Percentiles rank a stretch among this genome's conserved stretches.
phyloP scores from a whole-genome alignment of 495 filamentous ascomycete genomes.

The Annulohypoxylon bovei region DNA sequence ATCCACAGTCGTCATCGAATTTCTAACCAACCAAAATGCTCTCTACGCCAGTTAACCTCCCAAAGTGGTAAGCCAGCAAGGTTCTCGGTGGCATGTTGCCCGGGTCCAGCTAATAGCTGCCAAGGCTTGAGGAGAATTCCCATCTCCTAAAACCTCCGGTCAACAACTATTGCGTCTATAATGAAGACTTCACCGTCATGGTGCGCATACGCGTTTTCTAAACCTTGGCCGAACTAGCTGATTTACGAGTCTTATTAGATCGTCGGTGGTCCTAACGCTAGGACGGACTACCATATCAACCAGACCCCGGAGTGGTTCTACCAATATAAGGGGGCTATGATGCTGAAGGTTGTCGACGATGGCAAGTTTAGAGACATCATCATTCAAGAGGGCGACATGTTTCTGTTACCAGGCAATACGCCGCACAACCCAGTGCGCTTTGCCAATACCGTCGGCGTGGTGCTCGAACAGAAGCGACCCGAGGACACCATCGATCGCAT shows the following conservation, averaged over 20 bases:
- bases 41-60: slow-evolving; percentile 74
- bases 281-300: slow-evolving; percentile 99
- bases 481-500: slow-evolving; percentile 76
- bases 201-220: slow-evolving; percentile 50
- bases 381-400: slow-evolving; percentile 94
- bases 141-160: slow-evolving; percentile 94
- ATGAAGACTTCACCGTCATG: slow-evolving; percentile 82
- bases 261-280: slow-evolving; percentile 94
- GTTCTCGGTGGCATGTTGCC: slow-evolving; percentile 9
- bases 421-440: slow-evolving; percentile 82
- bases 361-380: slow-evolving; percentile 80
- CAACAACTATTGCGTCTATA: slow-evolving; percentile 97
- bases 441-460: slow-evolving; percentile 77
- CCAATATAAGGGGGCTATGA: slow-evolving; percentile 91
- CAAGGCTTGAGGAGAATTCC: slow-evolving; percentile 89
- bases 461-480: slow-evolving; percentile 87
- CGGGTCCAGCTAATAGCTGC: slow-evolving; percentile 27
- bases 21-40: slow-evolving; percentile 51
- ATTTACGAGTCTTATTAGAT: slow-evolving; percentile 63
- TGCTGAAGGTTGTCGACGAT: slow-evolving; percentile 85
- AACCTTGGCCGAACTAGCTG: slow-evolving; percentile 1
- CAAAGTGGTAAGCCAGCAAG: slow-evolving; percentile 74
- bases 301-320: slow-evolving; percentile 97
- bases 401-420: slow-evolving; percentile 88
- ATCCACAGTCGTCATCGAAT: slow-evolving; percentile 19